Percentiles rank a stretch among this genome's conserved stretches.
Conservation (phyloP, 2,329 filamentous ascomycete genomes). For the Aureobasidium leucospermi region DNA sequence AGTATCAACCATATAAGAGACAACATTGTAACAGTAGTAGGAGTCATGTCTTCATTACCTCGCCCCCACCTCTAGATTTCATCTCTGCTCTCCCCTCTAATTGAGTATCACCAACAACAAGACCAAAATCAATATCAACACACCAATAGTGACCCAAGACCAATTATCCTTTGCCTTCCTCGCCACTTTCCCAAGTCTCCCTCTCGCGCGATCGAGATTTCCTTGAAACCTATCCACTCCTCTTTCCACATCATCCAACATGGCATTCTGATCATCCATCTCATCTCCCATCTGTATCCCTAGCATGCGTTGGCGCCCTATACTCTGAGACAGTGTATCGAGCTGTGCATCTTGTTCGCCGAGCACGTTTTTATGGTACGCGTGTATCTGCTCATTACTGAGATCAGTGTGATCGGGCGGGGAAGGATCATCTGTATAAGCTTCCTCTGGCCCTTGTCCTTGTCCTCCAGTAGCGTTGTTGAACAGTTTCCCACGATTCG, state of each 20-base stretch:
- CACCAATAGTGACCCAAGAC: conserved; percentile 75
- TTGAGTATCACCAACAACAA: conserved; percentile 53
- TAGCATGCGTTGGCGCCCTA: conserved; percentile 82
- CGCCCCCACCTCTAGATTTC: too few relatives aligned
- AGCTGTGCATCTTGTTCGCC: conserved; percentile 89
- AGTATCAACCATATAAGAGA: too few relatives aligned
- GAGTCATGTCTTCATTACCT: too few relatives aligned
- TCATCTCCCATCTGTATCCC: conserved; percentile 96
- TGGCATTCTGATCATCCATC: conserved; percentile 77
- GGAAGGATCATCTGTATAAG: conserved; percentile 55
- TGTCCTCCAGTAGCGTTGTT: neutral
- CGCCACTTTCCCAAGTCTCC: conserved; percentile 63
- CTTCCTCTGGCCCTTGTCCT: conserved; percentile 17
- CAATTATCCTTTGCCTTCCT: conserved; percentile 74
- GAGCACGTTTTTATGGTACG: conserved; percentile 72
- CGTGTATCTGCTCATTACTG: conserved; percentile 78
- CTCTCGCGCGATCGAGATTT: conserved; percentile 67
- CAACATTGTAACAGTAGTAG: too few relatives aligned
- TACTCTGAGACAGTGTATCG: conserved; percentile 78
- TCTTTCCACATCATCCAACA: conserved; percentile 84
- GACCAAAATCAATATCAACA: conserved; percentile 72
- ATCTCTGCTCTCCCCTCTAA: neutral
- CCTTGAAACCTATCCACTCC: conserved; percentile 73
- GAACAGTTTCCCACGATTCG: conserved; percentile 53
- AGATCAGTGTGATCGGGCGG: conserved; percentile 49